Conservation (phyloP, 2,329 filamentous ascomycete genomes). For the Pseudogymnoascus pannorum region DNA sequence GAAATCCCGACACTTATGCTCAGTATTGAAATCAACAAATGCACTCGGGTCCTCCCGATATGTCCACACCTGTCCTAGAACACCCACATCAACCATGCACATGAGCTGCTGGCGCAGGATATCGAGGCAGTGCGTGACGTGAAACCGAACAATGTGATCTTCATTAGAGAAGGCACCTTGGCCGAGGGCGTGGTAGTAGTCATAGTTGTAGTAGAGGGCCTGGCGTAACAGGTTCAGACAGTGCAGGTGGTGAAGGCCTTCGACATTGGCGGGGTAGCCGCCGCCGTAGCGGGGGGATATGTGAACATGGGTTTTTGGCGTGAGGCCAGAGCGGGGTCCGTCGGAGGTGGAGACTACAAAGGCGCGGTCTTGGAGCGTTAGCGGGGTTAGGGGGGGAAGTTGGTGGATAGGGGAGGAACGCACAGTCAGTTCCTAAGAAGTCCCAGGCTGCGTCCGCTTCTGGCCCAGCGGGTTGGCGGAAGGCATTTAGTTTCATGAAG, state of each 20-base stretch:
- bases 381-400: not conserved
- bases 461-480: slow-evolving; percentile 38
- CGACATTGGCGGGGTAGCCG: slow-evolving; percentile 42
- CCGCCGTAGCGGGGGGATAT: slow-evolving; percentile 44
- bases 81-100: slow-evolving; percentile 45
- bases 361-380: slow-evolving; percentile 29
- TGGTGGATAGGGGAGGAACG: slow-evolving; percentile 14
- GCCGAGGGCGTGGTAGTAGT: slow-evolving; percentile 40
- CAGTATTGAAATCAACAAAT: slow-evolving; percentile 48
- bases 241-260: slow-evolving; percentile 42
- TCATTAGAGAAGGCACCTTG: slow-evolving; percentile 43
- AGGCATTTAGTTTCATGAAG: slow-evolving; percentile 44
- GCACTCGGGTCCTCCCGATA: slow-evolving; percentile 32
- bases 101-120: slow-evolving; percentile 48
- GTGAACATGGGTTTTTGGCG: slow-evolving; percentile 40
- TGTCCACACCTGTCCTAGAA: slow-evolving; percentile 49
- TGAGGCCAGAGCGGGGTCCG: slow-evolving; percentile 37
- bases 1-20: slow-evolving; percentile 46
- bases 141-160: slow-evolving; percentile 40
- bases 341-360: slow-evolving; percentile 35
- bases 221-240: slow-evolving; percentile 49
- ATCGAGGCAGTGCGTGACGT: slow-evolving; percentile 49
- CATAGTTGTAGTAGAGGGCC: slow-evolving; percentile 44
- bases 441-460: slow-evolving; percentile 48
- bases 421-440: slow-evolving; percentile 43